Evolutionary conservation across 345 rosid genomes (phyloP).

Genomic region (Trapa incisa): DNA sequence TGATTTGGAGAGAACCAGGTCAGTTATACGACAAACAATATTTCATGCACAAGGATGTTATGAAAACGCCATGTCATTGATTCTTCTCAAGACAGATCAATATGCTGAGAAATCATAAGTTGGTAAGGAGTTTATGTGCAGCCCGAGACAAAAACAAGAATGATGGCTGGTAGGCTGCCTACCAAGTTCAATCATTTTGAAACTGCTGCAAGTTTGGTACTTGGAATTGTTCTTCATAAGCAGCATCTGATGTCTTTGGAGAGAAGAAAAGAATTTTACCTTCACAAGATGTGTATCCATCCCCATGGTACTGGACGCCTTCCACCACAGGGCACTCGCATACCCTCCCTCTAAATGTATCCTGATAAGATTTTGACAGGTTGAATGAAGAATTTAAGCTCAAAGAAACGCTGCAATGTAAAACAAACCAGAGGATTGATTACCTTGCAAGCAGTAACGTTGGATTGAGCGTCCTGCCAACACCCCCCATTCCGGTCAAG

Average conservation of each 20-base stretch:
- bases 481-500: constrained; percentile 82
- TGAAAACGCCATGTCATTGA: background rate
- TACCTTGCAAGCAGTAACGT: constrained; percentile 81
- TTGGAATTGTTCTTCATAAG: background rate
- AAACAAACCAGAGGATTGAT: background rate
- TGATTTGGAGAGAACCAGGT: background rate
- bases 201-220: background rate
- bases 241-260: background rate
- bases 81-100: background rate
- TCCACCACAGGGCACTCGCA: constrained; percentile 76
- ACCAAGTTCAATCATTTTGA: no score
- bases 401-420: background rate
- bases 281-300: constrained; percentile 73
- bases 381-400: background rate
- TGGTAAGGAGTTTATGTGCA: background rate
- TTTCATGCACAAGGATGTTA: background rate
- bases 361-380: constrained; percentile 27
- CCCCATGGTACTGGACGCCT: constrained; percentile 84
- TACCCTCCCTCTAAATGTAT: constrained; percentile 85
- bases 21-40: background rate
- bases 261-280: constrained; percentile 24
- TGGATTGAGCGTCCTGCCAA: constrained; percentile 55
- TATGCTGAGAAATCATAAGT: background rate
- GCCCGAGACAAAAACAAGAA: background rate
- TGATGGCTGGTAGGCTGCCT: no score